Conservation (phyloP, 257 asterid species). For the Osmanthus fragrans region DNA sequence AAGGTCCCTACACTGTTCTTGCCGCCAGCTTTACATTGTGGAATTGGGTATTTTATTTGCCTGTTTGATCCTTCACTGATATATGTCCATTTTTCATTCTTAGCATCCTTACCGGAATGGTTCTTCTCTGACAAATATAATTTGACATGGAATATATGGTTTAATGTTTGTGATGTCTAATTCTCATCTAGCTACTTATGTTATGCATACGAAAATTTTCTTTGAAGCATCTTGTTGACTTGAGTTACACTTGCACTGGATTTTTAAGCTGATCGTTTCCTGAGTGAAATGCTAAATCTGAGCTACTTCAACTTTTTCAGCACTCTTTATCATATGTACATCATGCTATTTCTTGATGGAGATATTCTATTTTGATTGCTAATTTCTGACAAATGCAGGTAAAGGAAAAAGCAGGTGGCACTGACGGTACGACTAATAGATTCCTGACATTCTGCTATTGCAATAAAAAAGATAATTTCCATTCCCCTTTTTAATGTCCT, state of each 20-base stretch:
- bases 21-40: slow-evolving; percentile 4
- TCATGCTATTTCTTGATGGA: slow-evolving; percentile 2
- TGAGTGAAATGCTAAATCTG: slow-evolving; percentile 12
- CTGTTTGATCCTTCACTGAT: neutral
- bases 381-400: slow-evolving; percentile 51
- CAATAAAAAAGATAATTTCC: slow-evolving; percentile 7
- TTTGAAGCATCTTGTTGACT: neutral
- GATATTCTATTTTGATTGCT: slow-evolving; percentile 21
- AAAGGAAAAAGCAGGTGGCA: slow-evolving; percentile 36
- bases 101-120: slow-evolving; percentile 6
- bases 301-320: slow-evolving; percentile 12
- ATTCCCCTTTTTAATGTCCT: slow-evolving; percentile 4
- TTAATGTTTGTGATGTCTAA: neutral
- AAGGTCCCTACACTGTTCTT: slow-evolving; percentile 7
- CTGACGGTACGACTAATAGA: slow-evolving; percentile 43
- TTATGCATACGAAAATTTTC: slow-evolving; percentile 8
- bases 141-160: neutral
- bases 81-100: neutral
- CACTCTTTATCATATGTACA: neutral
- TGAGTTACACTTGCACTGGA: neutral
- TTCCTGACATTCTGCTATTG: slow-evolving; percentile 6
- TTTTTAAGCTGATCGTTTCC: neutral
- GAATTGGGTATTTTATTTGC: slow-evolving; percentile 5
- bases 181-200: neutral
- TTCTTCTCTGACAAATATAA: slow-evolving; percentile 9